phyloP scores from a whole-genome alignment of 345 rosid species.

The Noccaea bulbosa region DNA sequence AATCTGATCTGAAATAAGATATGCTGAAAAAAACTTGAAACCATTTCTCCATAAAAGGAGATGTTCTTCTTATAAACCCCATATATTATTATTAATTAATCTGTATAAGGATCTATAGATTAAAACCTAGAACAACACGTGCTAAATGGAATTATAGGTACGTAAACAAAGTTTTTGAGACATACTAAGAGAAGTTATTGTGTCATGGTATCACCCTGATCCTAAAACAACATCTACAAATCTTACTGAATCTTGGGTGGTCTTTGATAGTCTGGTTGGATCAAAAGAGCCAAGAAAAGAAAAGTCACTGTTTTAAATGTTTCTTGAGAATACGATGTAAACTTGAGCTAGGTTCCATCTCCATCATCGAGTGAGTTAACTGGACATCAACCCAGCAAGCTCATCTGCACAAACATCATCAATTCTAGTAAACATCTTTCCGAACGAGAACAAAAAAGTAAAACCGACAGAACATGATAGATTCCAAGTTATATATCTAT shows the following conservation, averaged over 20 bases:
- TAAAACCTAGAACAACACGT: constrained; percentile 18
- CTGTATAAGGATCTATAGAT: constrained; percentile 12
- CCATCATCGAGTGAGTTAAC: constrained; percentile 43
- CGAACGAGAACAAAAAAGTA: background rate
- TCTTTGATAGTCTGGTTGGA: constrained; percentile 19
- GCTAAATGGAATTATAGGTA: constrained; percentile 25
- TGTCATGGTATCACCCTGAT: constrained; percentile 21
- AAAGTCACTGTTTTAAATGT: constrained; percentile 17
- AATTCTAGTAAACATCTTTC: background rate
- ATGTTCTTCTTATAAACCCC: background rate
- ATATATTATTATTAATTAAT: constrained; percentile 12
- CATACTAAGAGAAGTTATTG: constrained; percentile 10
- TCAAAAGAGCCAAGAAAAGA: constrained; percentile 20
- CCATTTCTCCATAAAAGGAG: too few relatives aligned
- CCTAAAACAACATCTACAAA: constrained; percentile 29
- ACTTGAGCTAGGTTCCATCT: constrained; percentile 22
- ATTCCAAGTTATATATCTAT: background rate
- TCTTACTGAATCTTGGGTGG: constrained; percentile 34
- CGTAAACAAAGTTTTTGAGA: constrained; percentile 32
- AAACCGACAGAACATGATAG: background rate
- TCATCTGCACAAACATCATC: constrained; percentile 37
- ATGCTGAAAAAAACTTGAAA: too few relatives aligned
- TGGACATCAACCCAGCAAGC: constrained; percentile 27
- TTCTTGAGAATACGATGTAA: background rate
- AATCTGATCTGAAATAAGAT: background rate